phyloP scores from a whole-genome alignment of 2,329 filamentous ascomycete genomes.

The Curvularia spicifera region DNA sequence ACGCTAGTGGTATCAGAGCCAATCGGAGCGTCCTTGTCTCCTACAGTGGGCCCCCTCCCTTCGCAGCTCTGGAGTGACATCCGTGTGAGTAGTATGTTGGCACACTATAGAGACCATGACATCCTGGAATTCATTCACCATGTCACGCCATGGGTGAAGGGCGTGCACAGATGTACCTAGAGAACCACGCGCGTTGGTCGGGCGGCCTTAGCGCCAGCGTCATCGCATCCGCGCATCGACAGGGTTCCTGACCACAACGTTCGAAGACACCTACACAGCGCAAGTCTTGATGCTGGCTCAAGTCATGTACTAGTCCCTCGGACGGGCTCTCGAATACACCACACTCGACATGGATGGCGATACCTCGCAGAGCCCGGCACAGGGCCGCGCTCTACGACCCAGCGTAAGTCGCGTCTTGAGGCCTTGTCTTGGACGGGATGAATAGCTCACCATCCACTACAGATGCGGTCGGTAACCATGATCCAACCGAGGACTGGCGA shows the following conservation, averaged over 20 bases:
- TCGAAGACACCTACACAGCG: slow-evolving; percentile 9
- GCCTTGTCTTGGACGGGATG: neutral
- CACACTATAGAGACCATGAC: neutral
- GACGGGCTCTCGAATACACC: slow-evolving; percentile 1
- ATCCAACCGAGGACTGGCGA: slow-evolving; percentile 87
- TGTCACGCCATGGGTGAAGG: neutral
- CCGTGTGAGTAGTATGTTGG: neutral
- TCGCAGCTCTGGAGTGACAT: neutral
- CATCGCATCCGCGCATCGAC: slow-evolving; percentile 22
- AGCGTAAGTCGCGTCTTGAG: slow-evolving; percentile 38
- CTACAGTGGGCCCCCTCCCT: slow-evolving; percentile 3
- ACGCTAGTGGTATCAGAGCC: slow-evolving; percentile 6
- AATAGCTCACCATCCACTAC: slow-evolving; percentile 29
- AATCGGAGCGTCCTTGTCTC: slow-evolving; percentile 8
- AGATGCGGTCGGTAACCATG: slow-evolving; percentile 84
- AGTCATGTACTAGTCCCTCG: slow-evolving; percentile 21
- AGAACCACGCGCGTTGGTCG: slow-evolving; percentile 16
- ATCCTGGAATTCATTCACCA: neutral
- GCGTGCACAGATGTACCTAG: neutral
- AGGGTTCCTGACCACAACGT: slow-evolving; percentile 17
- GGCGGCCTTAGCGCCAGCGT: slow-evolving; percentile 23
- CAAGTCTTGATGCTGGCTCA: neutral
- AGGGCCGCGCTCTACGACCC: slow-evolving; percentile 47
- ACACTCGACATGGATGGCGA: slow-evolving; percentile 36
- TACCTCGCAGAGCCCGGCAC: slow-evolving; percentile 38